Evolutionary conservation across 345 rosid genomes (phyloP).

Genomic region (Geranium rotundifolium): DNA sequence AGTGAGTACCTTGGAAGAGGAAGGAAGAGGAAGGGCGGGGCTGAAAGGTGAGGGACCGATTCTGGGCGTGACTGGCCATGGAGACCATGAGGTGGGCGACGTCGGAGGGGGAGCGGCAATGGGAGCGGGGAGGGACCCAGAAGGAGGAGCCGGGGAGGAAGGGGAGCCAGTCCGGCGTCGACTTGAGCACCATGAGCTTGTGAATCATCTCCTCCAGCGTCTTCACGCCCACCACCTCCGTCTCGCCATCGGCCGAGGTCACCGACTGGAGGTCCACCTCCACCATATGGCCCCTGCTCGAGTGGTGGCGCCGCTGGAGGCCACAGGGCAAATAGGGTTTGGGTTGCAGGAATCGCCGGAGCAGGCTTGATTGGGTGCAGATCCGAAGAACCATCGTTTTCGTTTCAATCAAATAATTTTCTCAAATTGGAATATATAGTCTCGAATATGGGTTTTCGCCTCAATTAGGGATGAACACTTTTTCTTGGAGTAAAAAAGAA

Average conservation of each 20-base stretch:
- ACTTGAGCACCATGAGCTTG: slow-evolving; percentile 17
- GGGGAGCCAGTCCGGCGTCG: slow-evolving; percentile 49
- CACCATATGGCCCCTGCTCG: slow-evolving; percentile 14
- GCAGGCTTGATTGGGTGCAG: slow-evolving; percentile 1
- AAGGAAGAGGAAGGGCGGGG: neutral
- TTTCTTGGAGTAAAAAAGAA: too few species aligned
- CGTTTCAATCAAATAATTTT: neutral
- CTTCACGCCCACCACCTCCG: slow-evolving; percentile 3
- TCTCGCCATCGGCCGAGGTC: slow-evolving; percentile 11
- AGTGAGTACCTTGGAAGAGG: neutral
- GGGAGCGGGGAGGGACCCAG: slow-evolving; percentile 28
- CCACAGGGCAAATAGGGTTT: slow-evolving; percentile 1
- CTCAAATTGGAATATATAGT: neutral
- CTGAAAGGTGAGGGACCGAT: neutral
- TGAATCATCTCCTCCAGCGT: slow-evolving; percentile 33
- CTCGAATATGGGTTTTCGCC: too few species aligned
- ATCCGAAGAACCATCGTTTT: neutral
- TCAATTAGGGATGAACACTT: too few species aligned
- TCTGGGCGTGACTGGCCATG: neutral
- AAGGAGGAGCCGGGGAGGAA: slow-evolving; percentile 38
- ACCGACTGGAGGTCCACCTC: slow-evolving; percentile 25
- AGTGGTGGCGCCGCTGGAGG: slow-evolving; percentile 4
- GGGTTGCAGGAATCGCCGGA: neutral
- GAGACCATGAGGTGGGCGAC: neutral
- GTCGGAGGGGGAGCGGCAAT: neutral